Evolutionary conservation across 345 rosid genomes (phyloP).

Genomic region (Gossypium raimondii): DNA sequence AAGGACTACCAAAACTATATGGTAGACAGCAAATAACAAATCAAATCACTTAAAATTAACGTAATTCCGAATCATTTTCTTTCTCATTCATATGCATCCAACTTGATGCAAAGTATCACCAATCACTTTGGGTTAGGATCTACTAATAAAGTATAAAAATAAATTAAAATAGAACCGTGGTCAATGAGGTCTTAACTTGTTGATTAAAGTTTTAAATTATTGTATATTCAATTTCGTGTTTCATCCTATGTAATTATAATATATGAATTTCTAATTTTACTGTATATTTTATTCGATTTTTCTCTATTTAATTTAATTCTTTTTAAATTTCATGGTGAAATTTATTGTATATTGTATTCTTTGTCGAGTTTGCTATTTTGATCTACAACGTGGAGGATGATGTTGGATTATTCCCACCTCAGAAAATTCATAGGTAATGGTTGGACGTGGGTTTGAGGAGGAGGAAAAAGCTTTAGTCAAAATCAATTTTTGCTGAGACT

Average conservation of each 20-base stretch:
- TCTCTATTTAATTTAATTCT: too few species aligned
- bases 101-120: background rate
- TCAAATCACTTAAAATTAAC: background rate
- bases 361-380: too few species aligned
- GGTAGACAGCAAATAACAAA: background rate
- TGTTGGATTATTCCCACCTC: background rate
- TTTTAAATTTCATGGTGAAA: too few species aligned
- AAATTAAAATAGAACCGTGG: background rate
- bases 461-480: background rate
- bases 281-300: too few species aligned
- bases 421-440: conserved; percentile 1
- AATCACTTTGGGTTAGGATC: background rate
- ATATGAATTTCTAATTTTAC: background rate
- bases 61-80: background rate
- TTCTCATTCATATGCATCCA: background rate
- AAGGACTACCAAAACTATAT: background rate
- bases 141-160: background rate
- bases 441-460: background rate
- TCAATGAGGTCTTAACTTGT: too few species aligned
- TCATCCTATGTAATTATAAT: too few species aligned
- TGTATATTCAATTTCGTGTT: too few species aligned
- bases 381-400: too few species aligned
- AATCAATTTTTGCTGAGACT: too few species aligned
- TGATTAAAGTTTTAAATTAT: too few species aligned
- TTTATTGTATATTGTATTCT: too few species aligned